These are phyloP conservation scores for Lactarius quietus DNA, from an alignment of 768 basidiomycete species.

Conservation along the genomic window DNA sequence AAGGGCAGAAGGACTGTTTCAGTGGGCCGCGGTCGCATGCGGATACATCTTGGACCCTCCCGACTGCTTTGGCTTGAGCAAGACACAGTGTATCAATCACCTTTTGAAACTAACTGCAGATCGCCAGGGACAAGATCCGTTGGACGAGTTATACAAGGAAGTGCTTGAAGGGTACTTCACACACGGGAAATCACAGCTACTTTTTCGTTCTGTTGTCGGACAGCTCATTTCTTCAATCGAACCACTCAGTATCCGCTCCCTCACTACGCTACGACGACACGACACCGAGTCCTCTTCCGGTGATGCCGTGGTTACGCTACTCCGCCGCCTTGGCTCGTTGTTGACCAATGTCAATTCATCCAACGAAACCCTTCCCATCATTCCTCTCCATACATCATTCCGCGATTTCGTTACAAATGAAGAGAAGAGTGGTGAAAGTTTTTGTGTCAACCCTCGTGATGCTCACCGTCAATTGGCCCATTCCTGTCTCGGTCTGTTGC, in stretches of 20 bases:
- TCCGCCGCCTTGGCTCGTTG: background rate
- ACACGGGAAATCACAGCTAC: background rate
- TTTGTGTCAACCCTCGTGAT: background rate
- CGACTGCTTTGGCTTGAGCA: background rate
- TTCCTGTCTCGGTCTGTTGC: background rate
- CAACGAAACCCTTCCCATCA: background rate
- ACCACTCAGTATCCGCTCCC: no score
- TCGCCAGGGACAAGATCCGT: background rate
- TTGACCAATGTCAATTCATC: background rate
- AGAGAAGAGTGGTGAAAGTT: background rate
- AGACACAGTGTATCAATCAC: background rate
- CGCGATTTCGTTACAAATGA: background rate
- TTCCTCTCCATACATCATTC: background rate
- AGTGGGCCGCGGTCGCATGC: background rate
- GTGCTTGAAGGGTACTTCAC: background rate
- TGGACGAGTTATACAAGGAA: background rate
- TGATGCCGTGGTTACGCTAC: background rate
- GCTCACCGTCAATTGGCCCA: background rate
- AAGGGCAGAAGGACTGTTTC: background rate
- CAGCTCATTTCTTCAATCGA: background rate
- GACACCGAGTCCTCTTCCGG: no score
- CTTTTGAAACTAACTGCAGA: background rate
- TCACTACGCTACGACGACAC: no score
- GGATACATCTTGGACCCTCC: background rate
- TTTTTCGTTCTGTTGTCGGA: constrained; percentile 1